These are phyloP conservation scores for Cercospora sp. DNA, from an alignment of 2,329 filamentous ascomycete genomes.

Conservation along the genomic window DNA sequence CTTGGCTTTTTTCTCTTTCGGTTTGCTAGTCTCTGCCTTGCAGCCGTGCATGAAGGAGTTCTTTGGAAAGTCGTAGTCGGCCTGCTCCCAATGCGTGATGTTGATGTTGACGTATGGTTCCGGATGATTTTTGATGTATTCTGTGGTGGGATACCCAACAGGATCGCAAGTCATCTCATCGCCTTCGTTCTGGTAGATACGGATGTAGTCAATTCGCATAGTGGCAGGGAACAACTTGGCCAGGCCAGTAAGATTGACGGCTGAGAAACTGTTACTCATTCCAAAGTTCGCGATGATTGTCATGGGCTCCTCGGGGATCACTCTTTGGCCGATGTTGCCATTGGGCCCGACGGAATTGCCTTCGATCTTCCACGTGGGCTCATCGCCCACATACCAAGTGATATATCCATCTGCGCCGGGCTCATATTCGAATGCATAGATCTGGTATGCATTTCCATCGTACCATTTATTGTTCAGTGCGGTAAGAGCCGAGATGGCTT, in stretches of 20 bases:
- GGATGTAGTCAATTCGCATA: conserved; percentile 68
- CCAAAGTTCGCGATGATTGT: conserved; percentile 68
- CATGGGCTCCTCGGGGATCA: conserved; percentile 68
- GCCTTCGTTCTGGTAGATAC: conserved; percentile 67
- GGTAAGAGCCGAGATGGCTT: conserved; percentile 62
- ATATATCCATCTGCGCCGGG: conserved; percentile 62
- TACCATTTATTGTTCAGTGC: conserved; percentile 68
- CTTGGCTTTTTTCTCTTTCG: conserved; percentile 19
- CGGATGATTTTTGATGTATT: conserved; percentile 64
- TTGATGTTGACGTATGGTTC: conserved; percentile 65
- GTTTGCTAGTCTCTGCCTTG: conserved; percentile 27
- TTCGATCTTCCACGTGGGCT: conserved; percentile 65
- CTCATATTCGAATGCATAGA: conserved; percentile 63
- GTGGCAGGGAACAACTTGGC: conserved; percentile 59
- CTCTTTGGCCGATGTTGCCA: conserved; percentile 66
- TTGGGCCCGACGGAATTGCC: conserved; percentile 63
- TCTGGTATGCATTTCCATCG: conserved; percentile 63
- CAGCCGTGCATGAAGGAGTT: conserved; percentile 63
- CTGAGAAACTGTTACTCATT: conserved; percentile 66
- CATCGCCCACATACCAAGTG: conserved; percentile 67
- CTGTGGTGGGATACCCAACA: conserved; percentile 63
- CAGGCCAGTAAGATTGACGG: conserved; percentile 60
- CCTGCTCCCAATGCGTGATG: conserved; percentile 60
- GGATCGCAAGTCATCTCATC: conserved; percentile 65
- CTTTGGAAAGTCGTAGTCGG: conserved; percentile 60